Percentiles rank a stretch among this genome's conserved stretches.
phyloP scores from a whole-genome alignment of 805 yeast genomes.

The Yarrowia sp. region DNA sequence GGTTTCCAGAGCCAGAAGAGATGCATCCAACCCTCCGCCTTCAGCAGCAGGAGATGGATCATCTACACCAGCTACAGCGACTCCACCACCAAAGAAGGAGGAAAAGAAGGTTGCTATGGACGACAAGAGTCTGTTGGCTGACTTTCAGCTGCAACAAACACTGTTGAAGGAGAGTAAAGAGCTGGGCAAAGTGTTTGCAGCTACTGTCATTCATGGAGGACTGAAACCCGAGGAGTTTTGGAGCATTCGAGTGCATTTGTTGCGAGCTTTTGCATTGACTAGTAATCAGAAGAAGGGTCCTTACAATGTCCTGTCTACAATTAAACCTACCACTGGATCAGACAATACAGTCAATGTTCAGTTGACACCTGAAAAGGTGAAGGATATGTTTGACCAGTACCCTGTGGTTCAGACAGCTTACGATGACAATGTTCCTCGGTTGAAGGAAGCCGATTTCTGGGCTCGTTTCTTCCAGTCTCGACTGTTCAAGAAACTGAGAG shows the following conservation, averaged over 20 bases:
- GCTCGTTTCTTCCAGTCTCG: conserved; percentile 92
- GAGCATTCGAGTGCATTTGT: conserved; percentile 77
- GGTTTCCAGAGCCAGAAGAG: conserved; percentile 30
- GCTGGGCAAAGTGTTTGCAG: conserved; percentile 79
- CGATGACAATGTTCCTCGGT: conserved; percentile 86
- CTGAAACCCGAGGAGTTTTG: conserved; percentile 85
- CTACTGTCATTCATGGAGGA: conserved; percentile 75
- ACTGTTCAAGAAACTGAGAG: conserved; percentile 83
- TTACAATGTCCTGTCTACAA: conserved; percentile 90
- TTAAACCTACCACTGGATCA: conserved; percentile 89
- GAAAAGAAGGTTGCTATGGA: conserved; percentile 55
- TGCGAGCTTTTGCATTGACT: conserved; percentile 86
- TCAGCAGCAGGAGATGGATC: conserved; percentile 20
- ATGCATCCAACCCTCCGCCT: conserved; percentile 19
- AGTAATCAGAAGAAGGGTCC: conserved; percentile 88
- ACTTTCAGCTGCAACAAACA: conserved; percentile 79
- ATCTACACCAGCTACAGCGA: conserved; percentile 45
- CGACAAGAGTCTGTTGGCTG: conserved; percentile 65
- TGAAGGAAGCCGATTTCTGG: conserved; percentile 94
- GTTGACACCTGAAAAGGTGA: conserved; percentile 87
- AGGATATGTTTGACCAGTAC: conserved; percentile 87
- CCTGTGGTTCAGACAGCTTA: conserved; percentile 91
- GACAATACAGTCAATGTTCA: conserved; percentile 94
- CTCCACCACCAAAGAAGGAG: conserved; percentile 50
- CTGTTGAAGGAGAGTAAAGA: conserved; percentile 71